These are phyloP conservation scores for Cylindricascospora bacillispora DNA, from an alignment of 1,139 yeast species.

Conservation along the genomic window DNA sequence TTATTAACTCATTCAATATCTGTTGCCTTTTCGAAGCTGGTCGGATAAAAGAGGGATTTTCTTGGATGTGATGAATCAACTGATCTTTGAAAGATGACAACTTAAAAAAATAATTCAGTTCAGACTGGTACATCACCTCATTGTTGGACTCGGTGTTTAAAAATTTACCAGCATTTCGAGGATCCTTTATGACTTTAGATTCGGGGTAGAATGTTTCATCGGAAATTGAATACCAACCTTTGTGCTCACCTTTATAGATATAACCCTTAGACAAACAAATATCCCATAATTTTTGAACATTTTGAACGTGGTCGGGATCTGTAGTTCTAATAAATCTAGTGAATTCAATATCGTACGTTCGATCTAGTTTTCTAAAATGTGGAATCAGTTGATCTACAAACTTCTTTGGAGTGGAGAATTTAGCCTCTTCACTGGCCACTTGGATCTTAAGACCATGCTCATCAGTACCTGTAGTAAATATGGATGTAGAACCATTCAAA, in stretches of 20 bases:
- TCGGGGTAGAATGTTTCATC: constrained; percentile 94
- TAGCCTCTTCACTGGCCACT: constrained; percentile 47
- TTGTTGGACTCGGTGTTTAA: constrained; percentile 66
- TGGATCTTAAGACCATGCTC: constrained; percentile 95
- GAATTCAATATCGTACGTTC: constrained; percentile 40
- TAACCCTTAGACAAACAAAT: constrained; percentile 44
- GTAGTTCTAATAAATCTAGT: constrained; percentile 87
- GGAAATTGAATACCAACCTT: constrained; percentile 91
- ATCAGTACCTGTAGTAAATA: constrained; percentile 85
- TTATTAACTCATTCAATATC: constrained; percentile 46
- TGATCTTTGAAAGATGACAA: constrained; percentile 46
- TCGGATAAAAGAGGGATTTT: constrained; percentile 43
- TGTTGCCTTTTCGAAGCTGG: constrained; percentile 50
- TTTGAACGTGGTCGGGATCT: constrained; percentile 56
- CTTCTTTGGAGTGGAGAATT: constrained; percentile 37
- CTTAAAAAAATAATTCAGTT: constrained; percentile 76
- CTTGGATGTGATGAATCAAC: constrained; percentile 30
- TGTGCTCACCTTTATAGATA: constrained; percentile 71
- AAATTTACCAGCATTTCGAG: constrained; percentile 14
- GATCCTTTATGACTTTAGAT: constrained; percentile 44
- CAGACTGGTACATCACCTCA: constrained; percentile 64
- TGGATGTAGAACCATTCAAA: constrained; percentile 35
- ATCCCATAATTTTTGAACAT: constrained; percentile 63
- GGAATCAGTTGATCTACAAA: constrained; percentile 63
- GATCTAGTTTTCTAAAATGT: constrained; percentile 53